Evolutionary conservation across 768 basidiomycete genomes (phyloP).

Genomic region (Boletus speciosus): DNA sequence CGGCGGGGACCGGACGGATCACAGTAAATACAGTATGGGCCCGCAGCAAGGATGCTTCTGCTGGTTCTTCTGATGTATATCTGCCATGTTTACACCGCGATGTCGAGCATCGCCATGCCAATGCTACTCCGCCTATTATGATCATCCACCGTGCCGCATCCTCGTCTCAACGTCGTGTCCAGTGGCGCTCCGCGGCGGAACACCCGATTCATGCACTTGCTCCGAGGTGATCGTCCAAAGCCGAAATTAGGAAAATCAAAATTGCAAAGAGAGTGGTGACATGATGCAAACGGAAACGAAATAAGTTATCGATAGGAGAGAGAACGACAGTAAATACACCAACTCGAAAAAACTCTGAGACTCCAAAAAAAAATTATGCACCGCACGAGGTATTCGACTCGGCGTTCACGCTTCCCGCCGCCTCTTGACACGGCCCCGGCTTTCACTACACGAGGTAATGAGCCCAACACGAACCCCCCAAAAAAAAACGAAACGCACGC

Average conservation of each 20-base stretch:
- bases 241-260: no score
- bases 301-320: background rate
- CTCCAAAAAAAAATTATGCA: no score
- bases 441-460: constrained; percentile 35
- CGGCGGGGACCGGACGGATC: background rate
- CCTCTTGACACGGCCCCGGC: constrained; percentile 47
- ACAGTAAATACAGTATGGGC: no score
- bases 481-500: constrained; percentile 45
- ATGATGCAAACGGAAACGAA: background rate
- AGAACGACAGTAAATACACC: no score
- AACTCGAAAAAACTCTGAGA: no score
- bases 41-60: background rate
- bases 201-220: no score
- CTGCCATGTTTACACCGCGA: background rate
- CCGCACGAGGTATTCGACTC: no score
- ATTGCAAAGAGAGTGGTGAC: background rate
- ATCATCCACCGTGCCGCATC: background rate
- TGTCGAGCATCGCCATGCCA: background rate
- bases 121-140: no score
- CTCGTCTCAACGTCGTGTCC: background rate
- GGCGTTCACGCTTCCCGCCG: constrained; percentile 31
- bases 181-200: background rate
- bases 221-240: no score
- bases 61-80: background rate
- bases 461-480: background rate